A percentile compares a stretch with the other conserved stretches of the same genome.
Conservation (phyloP, 139 green algal genomes). For the Tetradesmus lagerheimii region DNA sequence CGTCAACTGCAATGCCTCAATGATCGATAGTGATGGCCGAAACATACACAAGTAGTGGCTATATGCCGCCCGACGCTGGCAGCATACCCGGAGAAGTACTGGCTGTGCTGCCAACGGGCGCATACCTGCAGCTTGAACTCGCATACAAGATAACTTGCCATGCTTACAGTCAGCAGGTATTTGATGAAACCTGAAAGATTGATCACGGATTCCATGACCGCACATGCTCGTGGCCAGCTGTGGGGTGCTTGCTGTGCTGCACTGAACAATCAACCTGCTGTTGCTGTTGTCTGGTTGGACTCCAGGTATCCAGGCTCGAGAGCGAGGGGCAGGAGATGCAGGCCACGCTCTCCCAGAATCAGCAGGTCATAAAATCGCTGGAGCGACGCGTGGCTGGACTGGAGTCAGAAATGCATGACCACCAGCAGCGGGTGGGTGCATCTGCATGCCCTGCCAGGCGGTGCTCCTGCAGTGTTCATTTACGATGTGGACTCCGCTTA, state of each 20-base stretch:
- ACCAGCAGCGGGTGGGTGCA: conserved; percentile 10
- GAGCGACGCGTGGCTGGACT: conserved; percentile 56
- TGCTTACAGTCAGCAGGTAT: conserved; percentile 57
- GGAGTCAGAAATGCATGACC: conserved; percentile 66
- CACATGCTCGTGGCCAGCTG: too few relatives aligned
- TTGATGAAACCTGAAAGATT: too few relatives aligned
- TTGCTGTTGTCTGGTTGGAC: neutral
- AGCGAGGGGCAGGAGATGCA: conserved; percentile 63
- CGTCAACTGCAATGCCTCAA: neutral
- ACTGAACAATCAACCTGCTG: neutral
- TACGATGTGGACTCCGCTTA: too few relatives aligned
- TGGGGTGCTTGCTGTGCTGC: neutral
- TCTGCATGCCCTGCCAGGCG: neutral
- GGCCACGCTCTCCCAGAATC: conserved; percentile 57
- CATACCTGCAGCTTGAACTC: conserved; percentile 56
- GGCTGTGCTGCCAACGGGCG: conserved; percentile 54
- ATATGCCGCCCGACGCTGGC: neutral
- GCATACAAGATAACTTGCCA: conserved; percentile 57
- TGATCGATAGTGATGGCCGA: neutral
- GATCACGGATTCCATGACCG: too few relatives aligned
- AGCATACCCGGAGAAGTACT: conserved; percentile 47
- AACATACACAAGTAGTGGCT: neutral
- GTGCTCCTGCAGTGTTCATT: neutral
- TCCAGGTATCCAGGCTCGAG: conserved; percentile 62
- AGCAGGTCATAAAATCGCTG: conserved; percentile 60